Conservation (phyloP, 2,329 filamentous ascomycete species). For the Aspergillus sp. region DNA sequence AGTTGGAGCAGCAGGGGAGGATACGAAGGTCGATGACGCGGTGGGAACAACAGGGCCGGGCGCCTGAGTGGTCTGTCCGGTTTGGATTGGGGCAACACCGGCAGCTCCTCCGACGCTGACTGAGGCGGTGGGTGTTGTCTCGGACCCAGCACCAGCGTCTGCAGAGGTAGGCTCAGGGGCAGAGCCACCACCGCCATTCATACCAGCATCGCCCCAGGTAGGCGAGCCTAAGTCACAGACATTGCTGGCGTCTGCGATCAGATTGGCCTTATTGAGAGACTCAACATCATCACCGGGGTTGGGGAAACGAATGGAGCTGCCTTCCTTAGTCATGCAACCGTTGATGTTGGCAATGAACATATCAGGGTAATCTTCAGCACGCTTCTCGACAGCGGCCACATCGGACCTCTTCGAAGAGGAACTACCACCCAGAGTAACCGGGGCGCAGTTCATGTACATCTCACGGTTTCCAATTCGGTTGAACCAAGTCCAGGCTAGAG, state of each 20-base stretch:
- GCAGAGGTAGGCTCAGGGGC: slow-evolving; percentile 3
- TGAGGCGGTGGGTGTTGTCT: slow-evolving; percentile 9
- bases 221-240: slow-evolving; percentile 30
- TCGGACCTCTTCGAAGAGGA: slow-evolving; percentile 46
- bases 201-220: slow-evolving; percentile 32
- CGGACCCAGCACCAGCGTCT: not conserved
- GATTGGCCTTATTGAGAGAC: slow-evolving; percentile 43
- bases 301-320: slow-evolving; percentile 64
- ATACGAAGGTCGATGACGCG: not conserved
- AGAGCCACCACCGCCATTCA: slow-evolving; percentile 28
- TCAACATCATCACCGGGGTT: slow-evolving; percentile 63
- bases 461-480: slow-evolving; percentile 91
- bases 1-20: slow-evolving; percentile 1
- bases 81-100: slow-evolving; percentile 5
- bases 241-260: slow-evolving; percentile 30
- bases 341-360: slow-evolving; percentile 76
- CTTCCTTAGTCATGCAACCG: slow-evolving; percentile 56
- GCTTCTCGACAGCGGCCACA: slow-evolving; percentile 46
- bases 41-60: slow-evolving; percentile 13
- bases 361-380: slow-evolving; percentile 61
- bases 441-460: slow-evolving; percentile 96
- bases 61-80: slow-evolving; percentile 16
- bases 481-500: slow-evolving; percentile 91
- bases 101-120: slow-evolving; percentile 1
- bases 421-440: slow-evolving; percentile 62